Evolutionary conservation across 1,139 yeast genomes (phyloP), one percentile per base, ranked within the genome.

Genomic region (Zygoascus sp.): DNA sequence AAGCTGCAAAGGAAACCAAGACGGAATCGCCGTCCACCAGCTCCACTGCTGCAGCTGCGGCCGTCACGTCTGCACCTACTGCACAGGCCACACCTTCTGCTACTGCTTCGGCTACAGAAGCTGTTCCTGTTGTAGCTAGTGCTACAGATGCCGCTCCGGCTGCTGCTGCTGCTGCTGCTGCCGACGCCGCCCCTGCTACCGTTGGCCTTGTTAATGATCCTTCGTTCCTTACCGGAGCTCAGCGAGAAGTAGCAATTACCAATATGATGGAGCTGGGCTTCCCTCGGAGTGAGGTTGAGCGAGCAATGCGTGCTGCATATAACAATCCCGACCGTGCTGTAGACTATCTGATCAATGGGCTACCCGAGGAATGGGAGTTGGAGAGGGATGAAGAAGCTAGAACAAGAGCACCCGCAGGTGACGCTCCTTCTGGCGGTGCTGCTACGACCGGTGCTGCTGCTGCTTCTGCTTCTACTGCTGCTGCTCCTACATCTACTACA

Each of bases 291-390:
- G 87, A 87, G 63, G 97, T 88, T 23, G 95, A 88, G 67, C 77
- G 80, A 37, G 98, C 99, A 0, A 74, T 92, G 64, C 80, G 95
- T 60, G 96, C 97, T 15, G 97, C 98, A 0, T 92, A 82, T 70
- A 92, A 92, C 68, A 90, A 92, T 68, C 98, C 99, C 21, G 97
- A 92, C 63, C 81, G 98, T 61, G 99, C 99, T 0, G 97, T 90
- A 5, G 98, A 94, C 64, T 90, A 92, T 65, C 74, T 92, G 50
- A 71, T 92, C 58, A 87, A 90, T 38, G 97, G 97, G 4, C 80
- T 92, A 46, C 97, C 97, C 32, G 92, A 84, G 28, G 25, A 45
- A n/a, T n/a, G n/a, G n/a, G n/a, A n/a, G n/a, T n/a, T n/a, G n/a
- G n/a, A n/a, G n/a, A n/a, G n/a, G n/a, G n/a, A n/a, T n/a, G n/a